phyloP scores from a whole-genome alignment of 2,329 filamentous ascomycete species.

The Ilyonectria robusta region DNA sequence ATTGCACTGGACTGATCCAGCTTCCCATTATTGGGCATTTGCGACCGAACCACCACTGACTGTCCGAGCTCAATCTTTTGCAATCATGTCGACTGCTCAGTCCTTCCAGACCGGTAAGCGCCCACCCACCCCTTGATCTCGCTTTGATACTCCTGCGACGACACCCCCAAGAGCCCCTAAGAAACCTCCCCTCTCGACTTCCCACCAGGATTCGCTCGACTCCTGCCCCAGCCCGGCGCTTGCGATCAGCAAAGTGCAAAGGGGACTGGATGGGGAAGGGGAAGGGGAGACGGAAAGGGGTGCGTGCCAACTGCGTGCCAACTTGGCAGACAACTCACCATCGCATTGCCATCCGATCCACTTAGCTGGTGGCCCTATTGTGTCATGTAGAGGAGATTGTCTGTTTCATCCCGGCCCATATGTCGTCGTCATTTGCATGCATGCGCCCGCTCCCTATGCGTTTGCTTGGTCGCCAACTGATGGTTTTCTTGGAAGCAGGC shows the following conservation, averaged over 20 bases:
- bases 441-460: slow-evolving; percentile 43
- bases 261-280: slow-evolving; percentile 37
- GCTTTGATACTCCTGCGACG: slow-evolving; percentile 49
- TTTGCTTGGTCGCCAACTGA: slow-evolving; percentile 46
- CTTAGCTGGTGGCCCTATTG: slow-evolving; percentile 47
- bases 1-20: slow-evolving; percentile 17
- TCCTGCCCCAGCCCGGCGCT: slow-evolving; percentile 41
- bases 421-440: slow-evolving; percentile 49
- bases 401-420: slow-evolving; percentile 50
- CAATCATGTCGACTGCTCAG: slow-evolving; percentile 48
- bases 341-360: slow-evolving; percentile 43
- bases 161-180: slow-evolving; percentile 22
- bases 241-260: slow-evolving; percentile 40
- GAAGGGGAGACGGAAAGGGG: slow-evolving; percentile 37
- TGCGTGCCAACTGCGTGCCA: slow-evolving; percentile 29
- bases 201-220: slow-evolving; percentile 36
- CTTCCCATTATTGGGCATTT: slow-evolving; percentile 35
- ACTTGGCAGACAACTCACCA: slow-evolving; percentile 46
- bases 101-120: slow-evolving; percentile 48
- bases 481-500: slow-evolving; percentile 45
- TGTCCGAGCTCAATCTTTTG: slow-evolving; percentile 43
- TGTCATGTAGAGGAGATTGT: slow-evolving; percentile 53
- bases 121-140: slow-evolving; percentile 48
- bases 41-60: slow-evolving; percentile 44
- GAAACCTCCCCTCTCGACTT: slow-evolving; percentile 35